phyloP scores from a whole-genome alignment of 73 alveolate genomes.

The Blepharisma japonicum region DNA sequence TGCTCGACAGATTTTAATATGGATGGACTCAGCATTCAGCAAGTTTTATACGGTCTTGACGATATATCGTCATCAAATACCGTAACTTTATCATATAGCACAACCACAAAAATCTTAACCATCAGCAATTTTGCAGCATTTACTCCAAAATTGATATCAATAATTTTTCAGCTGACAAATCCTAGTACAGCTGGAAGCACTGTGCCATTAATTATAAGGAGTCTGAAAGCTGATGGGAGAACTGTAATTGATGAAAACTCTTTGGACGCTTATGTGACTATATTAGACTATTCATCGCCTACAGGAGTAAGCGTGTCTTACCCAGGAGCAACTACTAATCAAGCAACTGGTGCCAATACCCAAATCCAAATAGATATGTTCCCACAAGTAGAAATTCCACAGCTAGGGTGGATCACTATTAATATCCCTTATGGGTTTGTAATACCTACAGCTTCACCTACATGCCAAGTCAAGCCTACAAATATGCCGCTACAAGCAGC shows the following conservation, averaged over 20 bases:
- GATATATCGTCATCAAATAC: neutral
- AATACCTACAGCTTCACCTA: neutral
- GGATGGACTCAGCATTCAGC: constrained; percentile 22
- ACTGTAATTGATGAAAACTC: constrained; percentile 24
- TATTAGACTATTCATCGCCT: constrained; percentile 16
- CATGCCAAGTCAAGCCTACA: constrained; percentile 2
- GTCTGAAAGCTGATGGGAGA: neutral
- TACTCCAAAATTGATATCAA: constrained; percentile 9
- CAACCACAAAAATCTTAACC: neutral
- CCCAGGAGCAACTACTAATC: constrained; percentile 8
- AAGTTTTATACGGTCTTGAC: constrained; percentile 28
- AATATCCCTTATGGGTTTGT: constrained; percentile 9
- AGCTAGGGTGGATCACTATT: neutral
- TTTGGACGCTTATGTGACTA: neutral
- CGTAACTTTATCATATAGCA: neutral
- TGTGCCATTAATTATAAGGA: neutral
- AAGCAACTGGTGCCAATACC: constrained; percentile 1
- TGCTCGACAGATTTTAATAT: constrained; percentile 34
- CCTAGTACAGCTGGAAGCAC: constrained; percentile 33
- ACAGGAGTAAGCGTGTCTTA: neutral
- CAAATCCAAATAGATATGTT: neutral
- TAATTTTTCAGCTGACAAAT: constrained; percentile 2
- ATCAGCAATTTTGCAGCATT: neutral
- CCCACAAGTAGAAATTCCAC: constrained; percentile 32
- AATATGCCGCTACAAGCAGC: constrained; percentile 7